Evolutionary conservation across 2,329 filamentous ascomycete genomes (phyloP), one percentile per base, ranked within the genome.

Genomic region (Lachnellula willkommii): DNA sequence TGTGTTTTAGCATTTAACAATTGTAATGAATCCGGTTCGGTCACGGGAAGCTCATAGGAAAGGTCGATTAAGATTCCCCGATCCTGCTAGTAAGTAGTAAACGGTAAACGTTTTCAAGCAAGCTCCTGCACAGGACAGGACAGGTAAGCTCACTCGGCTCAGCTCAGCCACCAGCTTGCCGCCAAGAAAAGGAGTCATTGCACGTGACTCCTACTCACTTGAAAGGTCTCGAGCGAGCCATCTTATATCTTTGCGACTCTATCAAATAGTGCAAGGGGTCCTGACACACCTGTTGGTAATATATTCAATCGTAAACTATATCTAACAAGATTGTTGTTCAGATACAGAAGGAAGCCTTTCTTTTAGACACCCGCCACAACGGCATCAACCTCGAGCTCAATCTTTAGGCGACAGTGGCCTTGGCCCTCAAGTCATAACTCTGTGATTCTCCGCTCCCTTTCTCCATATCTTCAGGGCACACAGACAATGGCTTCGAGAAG

Each of bases 401-500:
- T 45, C 37, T 51, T 50, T 60, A 65, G 58, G 59, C 61, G 55
- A 15, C 63, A 60, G 52, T 52, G 52, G 47, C 37, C 53, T 53
- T 28, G 59, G 32, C 52, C 47, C 36, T 14, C 49, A 5, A 56
- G 56, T 58, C 52, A 50, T 28, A 49, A 50, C n/a, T 48, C 57
- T 47, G 45, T 50, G 22, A 52, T 26, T 22, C 14, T 20, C 42
- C 35, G 17, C 17, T 26, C 26, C 11, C 3, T 26, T 15, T n/a
- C 37, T 4, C 22, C 35, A 15, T 20, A 22, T 22, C 5, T 48
- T 22, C n/a, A 22, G 15, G 14, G 37, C 7, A 26, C 37, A 40
- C 40, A n/a, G 54, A 56, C 32, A 14, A 68, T 70, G 68, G 63
- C 63, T 54, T 56, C 63, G 20, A 65, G 66, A 58, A 55, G 63